phyloP scores from a whole-genome alignment of 2,329 filamentous ascomycete genomes.

The Aciculosporium take region DNA sequence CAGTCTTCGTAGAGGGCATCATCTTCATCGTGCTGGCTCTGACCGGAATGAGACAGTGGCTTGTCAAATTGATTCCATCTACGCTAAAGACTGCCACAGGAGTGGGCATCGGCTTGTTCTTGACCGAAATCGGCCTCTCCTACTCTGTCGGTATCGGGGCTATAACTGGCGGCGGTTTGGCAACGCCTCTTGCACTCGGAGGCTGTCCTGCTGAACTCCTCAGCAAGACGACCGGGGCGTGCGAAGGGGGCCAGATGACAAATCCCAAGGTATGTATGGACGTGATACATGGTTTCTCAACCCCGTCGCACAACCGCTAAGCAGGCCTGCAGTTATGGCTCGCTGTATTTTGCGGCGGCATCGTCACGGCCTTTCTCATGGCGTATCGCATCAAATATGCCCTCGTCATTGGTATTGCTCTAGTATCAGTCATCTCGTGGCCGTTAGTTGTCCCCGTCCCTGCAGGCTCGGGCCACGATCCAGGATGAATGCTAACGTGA shows the following conservation, averaged over 20 bases:
- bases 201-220: conserved; percentile 51
- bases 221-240: conserved; percentile 32
- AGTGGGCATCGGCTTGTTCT: conserved; percentile 50
- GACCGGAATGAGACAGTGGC: conserved; percentile 59
- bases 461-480: too few relatives aligned
- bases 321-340: conserved; percentile 53
- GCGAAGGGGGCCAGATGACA: conserved; percentile 52
- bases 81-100: conserved; percentile 53
- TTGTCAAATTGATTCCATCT: conserved; percentile 49
- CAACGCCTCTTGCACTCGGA: conserved; percentile 61
- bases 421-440: conserved; percentile 64
- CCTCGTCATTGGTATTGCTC: conserved; percentile 56
- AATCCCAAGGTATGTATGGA: conserved; percentile 49
- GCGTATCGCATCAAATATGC: conserved; percentile 62
- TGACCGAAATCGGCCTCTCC: conserved; percentile 52
- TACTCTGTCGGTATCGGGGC: conserved; percentile 74
- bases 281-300: too few relatives aligned
- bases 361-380: conserved; percentile 71
- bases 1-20: conserved; percentile 51
- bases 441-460: too few relatives aligned
- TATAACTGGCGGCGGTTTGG: conserved; percentile 50
- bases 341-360: conserved; percentile 65
- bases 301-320: conserved; percentile 4
- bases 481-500: neutral
- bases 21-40: conserved; percentile 50